Evolutionary conservation across 148 eudicot species (phyloP), one percentile per base, ranked within the genome.

Genomic region (Pouteria glomerata): DNA sequence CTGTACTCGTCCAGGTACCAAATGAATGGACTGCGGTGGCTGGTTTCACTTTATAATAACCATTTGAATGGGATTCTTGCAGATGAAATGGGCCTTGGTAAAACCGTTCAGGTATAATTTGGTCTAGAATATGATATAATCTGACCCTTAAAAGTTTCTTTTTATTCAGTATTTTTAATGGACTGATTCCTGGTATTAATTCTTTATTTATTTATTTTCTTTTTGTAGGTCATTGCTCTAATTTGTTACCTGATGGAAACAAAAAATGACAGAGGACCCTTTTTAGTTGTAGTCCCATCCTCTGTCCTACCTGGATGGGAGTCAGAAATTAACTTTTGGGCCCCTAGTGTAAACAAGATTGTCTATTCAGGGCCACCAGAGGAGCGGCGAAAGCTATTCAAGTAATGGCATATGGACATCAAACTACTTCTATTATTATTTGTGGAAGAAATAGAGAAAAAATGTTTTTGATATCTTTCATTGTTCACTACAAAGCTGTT

Each of bases 1-100:
- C 34, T 56, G 19, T 83, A 73, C 34, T 15, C 53, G 51, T 70
- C 51, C 73, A 94, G 98, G 92, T 95, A 95, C 80, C 98, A 95
- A 85, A 85, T 95, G 97, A 95, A 95, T 85, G 98, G 98, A 53
- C 82, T 95, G 60, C 80, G 99, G 71, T 95, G 99, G 99, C 82
- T 95, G 76, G 85, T 95, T 76, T 95, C 99, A 21, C 87, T 95
- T 57, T 95, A 95, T 82, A 95, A 95, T 79, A 95, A 95, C 79
- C 97, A 91, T 83, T 79, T 95, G 75, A 95, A 95, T 83, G 99
- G 99, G 70, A 95, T 95, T 77, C 90, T 95, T 52, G 99, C 99
- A 66, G 99, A 95, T 87, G 99, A 95, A 85, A 95, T 95, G 99
- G 99, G 99, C 74, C 97, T 95, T 37, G 99, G 99, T 29, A 95